Evolutionary conservation across 176 grass and related monocot species (phyloP), one percentile per base, ranked within the genome.

Genomic region (Eragrostis nindensis): DNA sequence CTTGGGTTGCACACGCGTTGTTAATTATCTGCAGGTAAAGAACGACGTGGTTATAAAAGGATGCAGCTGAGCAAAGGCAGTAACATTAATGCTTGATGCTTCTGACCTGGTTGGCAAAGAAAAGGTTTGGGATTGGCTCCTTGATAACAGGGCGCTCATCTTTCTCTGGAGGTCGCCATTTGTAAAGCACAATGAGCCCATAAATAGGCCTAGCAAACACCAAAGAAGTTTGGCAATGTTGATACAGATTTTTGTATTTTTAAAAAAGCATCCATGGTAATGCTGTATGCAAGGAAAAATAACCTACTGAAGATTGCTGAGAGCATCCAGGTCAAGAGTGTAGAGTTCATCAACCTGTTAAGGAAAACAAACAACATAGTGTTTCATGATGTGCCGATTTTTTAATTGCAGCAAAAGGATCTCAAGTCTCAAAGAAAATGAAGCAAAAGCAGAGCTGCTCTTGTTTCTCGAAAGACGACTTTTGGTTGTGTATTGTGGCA

Each of bases 311-410:
- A 98, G 84, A 82, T 93, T 76, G 69, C 62, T 94, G 29, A 95
- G 90, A 38, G 90, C 91, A 75, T 98, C 95, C n/a, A 95, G 88
- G 76, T 98, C 92, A 67, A 98, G 92, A 50, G 95, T 93, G 59
- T 98, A 98, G 62, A 98, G 87, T 85, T 98, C 95, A 85, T 98
- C 95, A 22, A 98, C 95, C 95, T 98, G 80, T 79, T 53, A 61
- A 77, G 26, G 54, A 45, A 74, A 68, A 66, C 24, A 79, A 87
- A 69, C 24, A 65, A 60, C 17, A 84, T 50, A 27, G 42, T 29
- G 43, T 15, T 84, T 59, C 54, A 70, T 66, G 61, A 8, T n/a
- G 63, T 57, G 15, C 7, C 1, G 36, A 27, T 7, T 57, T 68
- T 30, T 38, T 1, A 32, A 60, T 11, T 40, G 39, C 21, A 24